These are phyloP conservation scores for Termitomyces sp. DNA, from an alignment of 768 basidiomycete genomes.

Conservation along the genomic window DNA sequence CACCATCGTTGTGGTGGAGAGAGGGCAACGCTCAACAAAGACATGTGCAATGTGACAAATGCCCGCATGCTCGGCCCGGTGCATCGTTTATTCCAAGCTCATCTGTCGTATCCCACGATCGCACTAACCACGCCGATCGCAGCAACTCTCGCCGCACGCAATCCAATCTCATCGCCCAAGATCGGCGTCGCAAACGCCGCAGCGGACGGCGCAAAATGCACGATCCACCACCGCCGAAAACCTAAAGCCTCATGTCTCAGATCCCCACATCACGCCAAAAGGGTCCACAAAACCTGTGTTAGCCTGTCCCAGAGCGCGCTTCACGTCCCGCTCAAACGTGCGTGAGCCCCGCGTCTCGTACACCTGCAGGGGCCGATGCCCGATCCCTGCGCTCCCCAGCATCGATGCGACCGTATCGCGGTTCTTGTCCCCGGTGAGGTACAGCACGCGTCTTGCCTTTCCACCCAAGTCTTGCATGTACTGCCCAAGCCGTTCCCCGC, in stretches of 20 bases:
- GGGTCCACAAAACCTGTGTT: slow-evolving; percentile 16
- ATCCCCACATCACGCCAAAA: background rate
- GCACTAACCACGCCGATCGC: slow-evolving; percentile 55
- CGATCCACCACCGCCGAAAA: slow-evolving; percentile 52
- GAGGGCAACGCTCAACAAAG: too few species aligned
- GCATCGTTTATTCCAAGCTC: too few species aligned
- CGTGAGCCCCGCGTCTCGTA: slow-evolving; percentile 62
- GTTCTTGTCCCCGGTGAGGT: slow-evolving; percentile 87
- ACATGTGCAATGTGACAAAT: too few species aligned
- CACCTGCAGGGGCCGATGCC: slow-evolving; percentile 51
- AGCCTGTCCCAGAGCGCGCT: slow-evolving; percentile 19
- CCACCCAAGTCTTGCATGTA: slow-evolving; percentile 46
- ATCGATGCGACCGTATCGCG: slow-evolving; percentile 56
- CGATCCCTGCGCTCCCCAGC: slow-evolving; percentile 38
- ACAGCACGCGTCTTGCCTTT: slow-evolving; percentile 40
- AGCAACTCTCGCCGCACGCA: slow-evolving; percentile 9
- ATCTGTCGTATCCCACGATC: slow-evolving; percentile 18
- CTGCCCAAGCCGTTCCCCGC: slow-evolving; percentile 56
- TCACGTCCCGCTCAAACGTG: slow-evolving; percentile 41
- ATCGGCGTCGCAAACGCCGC: slow-evolving; percentile 51
- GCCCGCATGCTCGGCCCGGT: too few species aligned
- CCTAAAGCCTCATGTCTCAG: slow-evolving; percentile 11
- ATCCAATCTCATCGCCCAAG: slow-evolving; percentile 32
- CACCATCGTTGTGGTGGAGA: background rate
- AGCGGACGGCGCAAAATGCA: slow-evolving; percentile 72